Percentiles rank a stretch among this genome's conserved stretches.
Evolutionary conservation across 495 filamentous ascomycete species (phyloP).

Genomic region (Aspergillus ellipticus): DNA sequence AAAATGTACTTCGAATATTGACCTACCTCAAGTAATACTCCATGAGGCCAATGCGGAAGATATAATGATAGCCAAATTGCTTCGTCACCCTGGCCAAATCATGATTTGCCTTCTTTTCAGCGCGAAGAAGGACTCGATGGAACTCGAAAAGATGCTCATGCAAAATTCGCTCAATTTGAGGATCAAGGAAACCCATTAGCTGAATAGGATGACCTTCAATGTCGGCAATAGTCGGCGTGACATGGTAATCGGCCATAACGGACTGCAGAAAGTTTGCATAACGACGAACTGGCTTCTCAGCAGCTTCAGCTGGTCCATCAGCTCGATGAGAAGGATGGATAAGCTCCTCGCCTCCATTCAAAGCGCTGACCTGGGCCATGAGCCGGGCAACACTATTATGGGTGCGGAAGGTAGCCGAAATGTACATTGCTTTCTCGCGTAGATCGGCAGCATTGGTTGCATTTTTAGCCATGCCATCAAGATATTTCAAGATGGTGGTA

Average conservation of each 20-base stretch:
- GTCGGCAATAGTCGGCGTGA: slow-evolving; percentile 19
- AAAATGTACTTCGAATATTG: neutral
- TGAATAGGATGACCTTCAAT: slow-evolving; percentile 24
- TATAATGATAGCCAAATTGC: slow-evolving; percentile 22
- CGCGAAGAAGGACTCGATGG: slow-evolving; percentile 13
- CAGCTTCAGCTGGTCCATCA: neutral
- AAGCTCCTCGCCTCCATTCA: slow-evolving; percentile 8
- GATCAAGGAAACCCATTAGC: slow-evolving; percentile 14
- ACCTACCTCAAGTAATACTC: slow-evolving; percentile 22
- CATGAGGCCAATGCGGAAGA: slow-evolving; percentile 22
- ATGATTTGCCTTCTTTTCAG: slow-evolving; percentile 18
- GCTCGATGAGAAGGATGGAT: slow-evolving; percentile 19
- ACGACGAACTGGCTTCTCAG: slow-evolving; percentile 12
- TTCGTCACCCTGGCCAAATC: slow-evolving; percentile 14
- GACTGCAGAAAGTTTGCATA: slow-evolving; percentile 7
- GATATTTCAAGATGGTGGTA: too few species aligned
- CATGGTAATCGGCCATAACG: slow-evolving; percentile 6
- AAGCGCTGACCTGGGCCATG: slow-evolving; percentile 19
- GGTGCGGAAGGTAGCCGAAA: slow-evolving; percentile 7
- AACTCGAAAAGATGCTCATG: slow-evolving; percentile 7
- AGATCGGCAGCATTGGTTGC: neutral
- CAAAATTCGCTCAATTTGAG: slow-evolving; percentile 10
- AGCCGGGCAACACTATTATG: slow-evolving; percentile 17
- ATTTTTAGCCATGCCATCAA: slow-evolving; percentile 6
- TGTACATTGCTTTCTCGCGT: slow-evolving; percentile 15